These are phyloP conservation scores for Penicillium steckii DNA, from an alignment of 495 filamentous ascomycete species.

Conservation along the genomic window DNA sequence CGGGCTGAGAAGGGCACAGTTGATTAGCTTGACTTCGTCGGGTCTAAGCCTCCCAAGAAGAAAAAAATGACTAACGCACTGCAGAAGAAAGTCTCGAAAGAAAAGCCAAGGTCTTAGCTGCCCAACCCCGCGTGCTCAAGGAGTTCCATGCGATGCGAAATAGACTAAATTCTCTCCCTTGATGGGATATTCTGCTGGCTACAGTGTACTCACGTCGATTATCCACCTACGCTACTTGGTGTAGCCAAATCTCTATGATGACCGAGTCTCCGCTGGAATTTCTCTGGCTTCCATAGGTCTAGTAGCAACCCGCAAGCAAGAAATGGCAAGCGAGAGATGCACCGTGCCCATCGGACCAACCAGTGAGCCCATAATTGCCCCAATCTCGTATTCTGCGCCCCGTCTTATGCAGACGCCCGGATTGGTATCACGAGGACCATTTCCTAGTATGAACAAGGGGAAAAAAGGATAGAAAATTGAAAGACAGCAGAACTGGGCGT, in stretches of 20 bases:
- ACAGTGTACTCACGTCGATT: no score
- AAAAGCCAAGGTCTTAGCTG: not conserved
- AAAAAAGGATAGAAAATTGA: no score
- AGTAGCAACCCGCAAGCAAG: not conserved
- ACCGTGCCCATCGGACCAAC: constrained; percentile 11
- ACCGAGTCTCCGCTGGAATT: no score
- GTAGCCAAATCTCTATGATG: no score
- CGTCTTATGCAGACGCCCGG: constrained; percentile 6
- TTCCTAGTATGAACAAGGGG: no score
- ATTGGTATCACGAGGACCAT: constrained; percentile 9
- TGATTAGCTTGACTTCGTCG: constrained; percentile 2
- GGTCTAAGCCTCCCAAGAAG: constrained; percentile 1
- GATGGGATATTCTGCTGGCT: no score
- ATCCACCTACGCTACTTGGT: no score
- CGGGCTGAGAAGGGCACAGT: not conserved
- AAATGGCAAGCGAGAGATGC: constrained; percentile 1
- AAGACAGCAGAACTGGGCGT: not conserved
- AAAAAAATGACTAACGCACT: not conserved
- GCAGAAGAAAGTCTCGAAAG: not conserved
- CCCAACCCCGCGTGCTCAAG: not conserved
- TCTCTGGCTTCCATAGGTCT: not conserved
- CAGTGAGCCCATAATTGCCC: constrained; percentile 2
- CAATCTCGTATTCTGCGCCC: constrained; percentile 21
- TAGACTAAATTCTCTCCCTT: no score
- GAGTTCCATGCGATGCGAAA: no score